Base-by-base conservation (phyloP, 2,329 filamentous ascomycete species). In the Ceratocystis cubensis region DNA sequence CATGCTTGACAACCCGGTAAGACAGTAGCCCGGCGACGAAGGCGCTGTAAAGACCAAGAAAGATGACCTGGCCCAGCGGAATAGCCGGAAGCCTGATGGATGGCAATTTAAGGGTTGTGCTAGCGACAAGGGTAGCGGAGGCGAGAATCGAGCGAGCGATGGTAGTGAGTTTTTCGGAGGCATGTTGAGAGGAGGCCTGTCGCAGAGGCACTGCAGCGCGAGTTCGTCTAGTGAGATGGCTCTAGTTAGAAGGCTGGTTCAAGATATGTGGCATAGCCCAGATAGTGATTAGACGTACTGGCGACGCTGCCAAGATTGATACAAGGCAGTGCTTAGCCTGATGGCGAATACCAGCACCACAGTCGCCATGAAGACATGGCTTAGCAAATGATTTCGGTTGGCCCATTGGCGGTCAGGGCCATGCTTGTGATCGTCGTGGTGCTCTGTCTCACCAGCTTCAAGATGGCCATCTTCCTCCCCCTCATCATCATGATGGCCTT, bases 81-180 rank as follows among this genome's bases (percentile, higher is more conserved):
- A 82, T 82, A n/a, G 84, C 84, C 0, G 82, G 82, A 66, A 82
- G 73, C 82, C 83, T 85, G 22, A 78, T 76, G 46, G 84, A 71
- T 69, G 80, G 80, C 65, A 81, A 72, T 70, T 56, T 61, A 13
- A 84, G 83, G 0, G 82, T 82, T 68, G 83, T 82, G 71, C 79
- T 77, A 56, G 78, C 73, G 71, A 86, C 84, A 70, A 84, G 81
- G 3, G 76, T 70, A 53, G 85, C 72, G n/a, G 84, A 83, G 0
- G 83, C 85, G 44, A 78, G 72, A 1, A 84, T 85, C 2, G 84
- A 84, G 80, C 82, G 85, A 63, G 74, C 68, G 70, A 84, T 81
- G 45, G 77, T 72, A 46, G 80, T 71, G 5, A 67, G 65, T 61
- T 77, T 80, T 41, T 74, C 75, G 1, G 82, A 82, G 65, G 77